A percentile compares a stretch with the other conserved stretches of the same genome.
phyloP scores from a whole-genome alignment of 148 eudicot species.

The Rhododendron ovatum region DNA sequence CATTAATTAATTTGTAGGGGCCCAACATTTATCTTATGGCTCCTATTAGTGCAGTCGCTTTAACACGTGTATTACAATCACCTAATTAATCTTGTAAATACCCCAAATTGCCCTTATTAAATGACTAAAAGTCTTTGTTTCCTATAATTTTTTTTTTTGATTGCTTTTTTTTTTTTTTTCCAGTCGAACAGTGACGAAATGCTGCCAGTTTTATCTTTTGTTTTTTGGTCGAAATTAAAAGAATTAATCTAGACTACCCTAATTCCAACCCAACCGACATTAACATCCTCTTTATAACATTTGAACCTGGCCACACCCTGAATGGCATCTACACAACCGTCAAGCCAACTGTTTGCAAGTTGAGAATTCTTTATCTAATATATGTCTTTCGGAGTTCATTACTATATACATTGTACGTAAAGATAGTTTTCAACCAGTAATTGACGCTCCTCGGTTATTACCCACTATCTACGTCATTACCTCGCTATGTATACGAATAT shows the following conservation, averaged over 20 bases:
- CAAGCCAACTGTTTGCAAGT: background rate
- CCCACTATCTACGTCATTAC: background rate
- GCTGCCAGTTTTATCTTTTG: background rate
- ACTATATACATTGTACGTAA: too few relatives aligned
- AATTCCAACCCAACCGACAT: too few relatives aligned
- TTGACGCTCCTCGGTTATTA: background rate
- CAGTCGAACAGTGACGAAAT: background rate
- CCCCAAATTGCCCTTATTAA: background rate
- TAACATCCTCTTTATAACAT: too few relatives aligned
- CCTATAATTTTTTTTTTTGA: too few relatives aligned
- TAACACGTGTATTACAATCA: background rate
- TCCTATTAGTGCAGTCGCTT: background rate
- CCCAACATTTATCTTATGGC: conserved; percentile 5
- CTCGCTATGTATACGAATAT: background rate
- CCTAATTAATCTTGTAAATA: background rate
- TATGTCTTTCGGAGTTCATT: too few relatives aligned
- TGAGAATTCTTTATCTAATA: background rate
- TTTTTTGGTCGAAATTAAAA: too few relatives aligned
- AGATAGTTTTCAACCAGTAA: background rate
- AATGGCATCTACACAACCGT: too few relatives aligned
- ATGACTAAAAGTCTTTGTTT: background rate
- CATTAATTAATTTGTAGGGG: background rate
- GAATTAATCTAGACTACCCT: too few relatives aligned
- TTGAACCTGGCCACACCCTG: too few relatives aligned
- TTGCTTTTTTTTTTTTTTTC: too few relatives aligned